These are phyloP conservation scores for Lasiodiplodia gonubiensis DNA, from an alignment of 2,329 filamentous ascomycete species.

Conservation along the genomic window DNA sequence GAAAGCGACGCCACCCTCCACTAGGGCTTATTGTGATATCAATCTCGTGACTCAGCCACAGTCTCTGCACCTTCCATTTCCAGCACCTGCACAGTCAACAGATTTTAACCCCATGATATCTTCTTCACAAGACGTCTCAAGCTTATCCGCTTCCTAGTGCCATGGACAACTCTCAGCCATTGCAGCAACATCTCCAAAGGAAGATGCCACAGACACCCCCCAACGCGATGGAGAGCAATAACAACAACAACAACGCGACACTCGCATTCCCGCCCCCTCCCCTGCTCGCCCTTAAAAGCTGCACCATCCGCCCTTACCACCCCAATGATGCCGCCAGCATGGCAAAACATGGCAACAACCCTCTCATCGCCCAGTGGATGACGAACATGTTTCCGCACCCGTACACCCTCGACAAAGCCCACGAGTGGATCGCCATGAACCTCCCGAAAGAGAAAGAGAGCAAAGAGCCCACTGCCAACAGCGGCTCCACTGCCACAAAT, in stretches of 20 bases:
- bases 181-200: background rate
- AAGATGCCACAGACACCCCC: background rate
- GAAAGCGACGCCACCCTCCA: background rate
- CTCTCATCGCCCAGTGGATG: slow-evolving; percentile 44
- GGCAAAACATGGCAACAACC: slow-evolving; percentile 39
- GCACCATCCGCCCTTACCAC: slow-evolving; percentile 42
- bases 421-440: slow-evolving; percentile 45
- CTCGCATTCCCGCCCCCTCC: slow-evolving; percentile 36
- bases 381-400: slow-evolving; percentile 47
- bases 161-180: background rate
- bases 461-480: background rate
- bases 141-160: background rate
- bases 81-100: background rate
- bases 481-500: too few species aligned
- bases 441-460: slow-evolving; percentile 25
- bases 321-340: slow-evolving; percentile 39
- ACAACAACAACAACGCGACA: background rate
- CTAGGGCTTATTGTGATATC: background rate
- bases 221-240: background rate
- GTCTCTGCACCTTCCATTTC: background rate
- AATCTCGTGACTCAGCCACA: background rate
- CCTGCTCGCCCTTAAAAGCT: slow-evolving; percentile 38
- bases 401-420: slow-evolving; percentile 44
- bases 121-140: too few species aligned
- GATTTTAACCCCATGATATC: background rate